Base-by-base conservation (phyloP, 768 basidiomycete species). In the Leccinum incarnatum region DNA sequence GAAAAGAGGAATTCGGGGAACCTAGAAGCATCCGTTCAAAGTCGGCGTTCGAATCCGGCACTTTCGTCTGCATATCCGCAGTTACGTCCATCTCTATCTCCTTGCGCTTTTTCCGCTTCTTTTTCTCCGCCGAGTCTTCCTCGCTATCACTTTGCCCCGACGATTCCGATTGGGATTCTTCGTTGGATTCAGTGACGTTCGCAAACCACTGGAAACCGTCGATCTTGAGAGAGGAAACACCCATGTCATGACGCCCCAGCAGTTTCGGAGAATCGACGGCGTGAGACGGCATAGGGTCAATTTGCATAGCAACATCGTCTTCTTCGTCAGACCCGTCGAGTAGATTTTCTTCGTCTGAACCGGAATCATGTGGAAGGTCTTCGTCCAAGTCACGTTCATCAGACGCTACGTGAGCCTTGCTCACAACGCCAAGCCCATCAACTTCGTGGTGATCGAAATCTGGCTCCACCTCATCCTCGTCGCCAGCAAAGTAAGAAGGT, bases 1-100 rank as follows among this genome's bases (percentile, higher is more conserved):
- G 81, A 75, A 90, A 97, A 0, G 97, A 98, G 7, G 95, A 98
- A 70, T 97, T 94, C 2, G 97, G 96, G 0, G 96, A 95, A 29
- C 93, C 92, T 40, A 98, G 81, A 49, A 99, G 82, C 36, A 92
- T 76, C 12, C 97, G 85, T 73, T 99, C 97, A 66, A 98, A 99
- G 72, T 99, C 96, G 32, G 89, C 84, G 60, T 89, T 92, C 2
- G 97, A 97, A 70, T 93, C 91, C 2, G 97, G 97, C 21, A 79
- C 79, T 65, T 86, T 89, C 40, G 81, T 85, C 57, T 94, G 92
- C 79, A 98, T 87, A 59, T 96, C 89, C 25, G 87, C 90, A 0
- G 97, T 98, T 30, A 87, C 75, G 69, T 93, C 93, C 58, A 84
- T 78, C 66, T 94, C 87, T 56, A 88, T 86, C 69, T 84, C 81